Base-by-base conservation (phyloP, 2,329 filamentous ascomycete genomes). In the Diplodia scrobiculata region DNA sequence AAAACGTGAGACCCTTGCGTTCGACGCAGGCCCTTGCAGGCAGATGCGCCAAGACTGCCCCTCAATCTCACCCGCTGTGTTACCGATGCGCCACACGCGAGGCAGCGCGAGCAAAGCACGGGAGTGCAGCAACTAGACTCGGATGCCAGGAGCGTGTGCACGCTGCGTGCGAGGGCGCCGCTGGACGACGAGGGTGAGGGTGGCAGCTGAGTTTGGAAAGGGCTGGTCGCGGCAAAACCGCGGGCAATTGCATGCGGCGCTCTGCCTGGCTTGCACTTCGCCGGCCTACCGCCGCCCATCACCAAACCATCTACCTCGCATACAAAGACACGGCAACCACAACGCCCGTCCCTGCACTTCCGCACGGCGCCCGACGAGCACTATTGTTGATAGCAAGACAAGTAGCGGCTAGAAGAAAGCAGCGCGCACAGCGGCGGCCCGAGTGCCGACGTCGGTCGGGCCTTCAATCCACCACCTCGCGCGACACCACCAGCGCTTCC, bases 331-430 rank as follows among this genome's bases (percentile, higher is more conserved):
- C 59, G 54, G 53, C 53, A 54, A 19, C 53, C 48, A 66, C 64
- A 51, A 38, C 64, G 53, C 47, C 41, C 64, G 54, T 60, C 64
- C 53, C 53, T 52, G 54, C 11, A 60, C 64, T 29, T 41, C 53
- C 32, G 53, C 53, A 60, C 64, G 54, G 41, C 53, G 41, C 17
- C 41, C 45, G 25, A 47, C 64, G 32, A 41, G 32, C 21, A 29
- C 55, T 62, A 60, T 66, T 66, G 64, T 59, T 66, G 64, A 66
- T 66, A 66, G 64, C 64, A 66, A 66, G 64, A 66, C 64, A 60
- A 66, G 54, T 66, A 66, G 64, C 64, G 64, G 38, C 64, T 66
- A 66, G 64, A 66, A 66, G 45, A 66, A 66, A 59, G 64, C 64
- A 66, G 53, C 52, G 53, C 32, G 45, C 63, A 51, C 53, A 60